A percentile compares a stretch with the other conserved stretches of the same genome.
Evolutionary conservation across 1,139 yeast genomes (phyloP).

Genomic region (Suhomyces coccinellae): DNA sequence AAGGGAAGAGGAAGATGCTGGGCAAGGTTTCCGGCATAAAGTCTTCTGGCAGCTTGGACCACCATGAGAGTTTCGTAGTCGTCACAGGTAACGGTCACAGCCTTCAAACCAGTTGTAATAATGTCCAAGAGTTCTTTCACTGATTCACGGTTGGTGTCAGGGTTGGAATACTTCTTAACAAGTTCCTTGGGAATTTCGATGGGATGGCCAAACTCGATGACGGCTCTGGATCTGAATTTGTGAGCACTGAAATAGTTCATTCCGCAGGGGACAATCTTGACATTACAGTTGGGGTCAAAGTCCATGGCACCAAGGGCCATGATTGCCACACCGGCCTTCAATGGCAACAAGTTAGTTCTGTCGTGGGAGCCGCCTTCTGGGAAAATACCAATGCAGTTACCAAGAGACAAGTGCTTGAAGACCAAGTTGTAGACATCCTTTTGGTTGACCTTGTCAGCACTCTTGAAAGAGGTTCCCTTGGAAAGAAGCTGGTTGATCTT

Average conservation of each 20-base stretch:
- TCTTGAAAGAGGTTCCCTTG: slow-evolving; percentile 63
- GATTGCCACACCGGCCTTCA: slow-evolving; percentile 50
- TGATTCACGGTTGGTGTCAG: slow-evolving; percentile 69
- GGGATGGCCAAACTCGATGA: slow-evolving; percentile 48
- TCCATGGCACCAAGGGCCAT: slow-evolving; percentile 56
- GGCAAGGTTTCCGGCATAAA: slow-evolving; percentile 64
- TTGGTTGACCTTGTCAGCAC: slow-evolving; percentile 85
- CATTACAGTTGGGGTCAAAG: slow-evolving; percentile 62
- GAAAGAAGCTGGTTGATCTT: slow-evolving; percentile 43
- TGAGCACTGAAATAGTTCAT: slow-evolving; percentile 50
- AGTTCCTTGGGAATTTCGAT: slow-evolving; percentile 41
- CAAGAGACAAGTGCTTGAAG: slow-evolving; percentile 74
- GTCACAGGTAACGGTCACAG: slow-evolving; percentile 34
- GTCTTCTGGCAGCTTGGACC: slow-evolving; percentile 41
- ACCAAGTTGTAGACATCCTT: slow-evolving; percentile 78
- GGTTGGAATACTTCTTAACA: slow-evolving; percentile 62
- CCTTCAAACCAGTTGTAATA: slow-evolving; percentile 30
- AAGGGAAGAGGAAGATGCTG: slow-evolving; percentile 54
- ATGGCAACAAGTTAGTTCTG: slow-evolving; percentile 42
- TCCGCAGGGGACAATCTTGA: slow-evolving; percentile 47
- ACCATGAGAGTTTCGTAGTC: slow-evolving; percentile 37
- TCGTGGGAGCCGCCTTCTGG: slow-evolving; percentile 72
- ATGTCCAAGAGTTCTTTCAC: slow-evolving; percentile 45
- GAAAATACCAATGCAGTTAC: slow-evolving; percentile 89
- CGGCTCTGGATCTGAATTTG: slow-evolving; percentile 48